Conservation (phyloP, 2,329 filamentous ascomycete species). For the Pleoardoris graminearum region DNA sequence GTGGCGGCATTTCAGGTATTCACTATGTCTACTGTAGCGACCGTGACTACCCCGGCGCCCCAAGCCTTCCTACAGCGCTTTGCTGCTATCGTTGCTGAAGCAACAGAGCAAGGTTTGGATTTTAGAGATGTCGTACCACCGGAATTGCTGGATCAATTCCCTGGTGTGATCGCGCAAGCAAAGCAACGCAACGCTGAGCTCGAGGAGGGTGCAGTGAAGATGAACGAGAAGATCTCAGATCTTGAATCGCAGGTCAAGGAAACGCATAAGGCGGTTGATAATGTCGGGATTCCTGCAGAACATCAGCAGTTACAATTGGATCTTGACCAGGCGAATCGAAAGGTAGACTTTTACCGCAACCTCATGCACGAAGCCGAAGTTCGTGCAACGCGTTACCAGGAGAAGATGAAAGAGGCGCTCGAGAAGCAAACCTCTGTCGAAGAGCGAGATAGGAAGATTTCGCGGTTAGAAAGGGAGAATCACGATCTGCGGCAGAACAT, state of each 20-base stretch:
- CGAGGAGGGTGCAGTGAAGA: not conserved
- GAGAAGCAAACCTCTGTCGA: constrained; percentile 4
- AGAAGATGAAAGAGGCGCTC: constrained; percentile 1
- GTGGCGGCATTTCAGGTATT: too few species aligned
- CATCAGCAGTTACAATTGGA: not conserved
- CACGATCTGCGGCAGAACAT: not conserved
- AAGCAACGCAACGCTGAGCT: not conserved
- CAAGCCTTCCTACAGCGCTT: not conserved
- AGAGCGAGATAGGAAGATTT: not conserved
- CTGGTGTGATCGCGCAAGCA: not conserved
- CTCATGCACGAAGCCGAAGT: constrained; percentile 4
- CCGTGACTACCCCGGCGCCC: not conserved
- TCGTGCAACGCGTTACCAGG: constrained; percentile 1
- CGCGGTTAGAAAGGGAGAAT: constrained; percentile 2
- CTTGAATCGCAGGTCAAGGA: not conserved
- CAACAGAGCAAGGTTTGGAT: not conserved
- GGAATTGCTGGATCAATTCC: not conserved
- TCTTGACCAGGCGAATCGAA: not conserved
- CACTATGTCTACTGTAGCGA: not conserved
- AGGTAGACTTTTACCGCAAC: not conserved
- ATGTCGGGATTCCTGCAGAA: not conserved
- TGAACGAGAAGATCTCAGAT: not conserved
- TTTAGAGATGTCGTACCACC: not conserved
- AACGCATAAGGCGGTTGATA: constrained; percentile 1
- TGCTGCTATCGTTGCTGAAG: not conserved